A percentile compares a stretch with the other conserved stretches of the same genome.
Evolutionary conservation across 306 rosid genomes (phyloP).

Genomic region (Amphicarpaea edgeworthii): DNA sequence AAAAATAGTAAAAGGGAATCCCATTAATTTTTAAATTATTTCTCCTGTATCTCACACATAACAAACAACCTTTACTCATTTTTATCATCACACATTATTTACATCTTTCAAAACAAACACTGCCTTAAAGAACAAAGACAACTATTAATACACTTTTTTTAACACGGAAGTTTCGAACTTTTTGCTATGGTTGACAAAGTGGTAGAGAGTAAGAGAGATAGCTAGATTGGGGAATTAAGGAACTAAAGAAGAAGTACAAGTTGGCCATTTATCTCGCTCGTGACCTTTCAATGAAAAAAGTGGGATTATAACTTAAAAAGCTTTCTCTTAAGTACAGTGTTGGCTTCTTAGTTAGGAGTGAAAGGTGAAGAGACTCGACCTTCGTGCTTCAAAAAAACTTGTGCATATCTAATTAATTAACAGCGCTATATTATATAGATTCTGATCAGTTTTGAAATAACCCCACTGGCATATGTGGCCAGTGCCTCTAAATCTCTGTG

Average conservation of each 20-base stretch:
- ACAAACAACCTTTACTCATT: too few relatives aligned
- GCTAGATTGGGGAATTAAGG: neutral
- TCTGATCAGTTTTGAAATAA: constrained; percentile 21
- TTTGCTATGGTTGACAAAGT: neutral
- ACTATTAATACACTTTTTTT: neutral
- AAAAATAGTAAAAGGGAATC: too few relatives aligned
- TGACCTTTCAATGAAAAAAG: constrained; percentile 27
- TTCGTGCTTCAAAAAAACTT: constrained; percentile 25
- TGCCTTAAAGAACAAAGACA: neutral
- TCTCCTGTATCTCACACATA: too few relatives aligned
- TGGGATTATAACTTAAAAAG: neutral
- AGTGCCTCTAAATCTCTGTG: constrained; percentile 29
- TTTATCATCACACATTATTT: too few relatives aligned
- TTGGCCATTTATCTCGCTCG: neutral
- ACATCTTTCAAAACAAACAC: too few relatives aligned
- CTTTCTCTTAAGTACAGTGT: constrained; percentile 12
- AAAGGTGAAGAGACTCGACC: constrained; percentile 41
- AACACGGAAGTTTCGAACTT: neutral
- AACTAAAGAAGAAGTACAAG: constrained; percentile 23
- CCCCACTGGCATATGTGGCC: constrained; percentile 21
- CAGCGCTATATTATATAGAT: neutral
- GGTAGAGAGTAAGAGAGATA: neutral
- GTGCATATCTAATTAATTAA: constrained; percentile 38
- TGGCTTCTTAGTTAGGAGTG: constrained; percentile 37
- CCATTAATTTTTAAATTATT: too few relatives aligned